Conservation (phyloP, 208 protist genomes). For the Leptomonas pyrrhocoris region DNA sequence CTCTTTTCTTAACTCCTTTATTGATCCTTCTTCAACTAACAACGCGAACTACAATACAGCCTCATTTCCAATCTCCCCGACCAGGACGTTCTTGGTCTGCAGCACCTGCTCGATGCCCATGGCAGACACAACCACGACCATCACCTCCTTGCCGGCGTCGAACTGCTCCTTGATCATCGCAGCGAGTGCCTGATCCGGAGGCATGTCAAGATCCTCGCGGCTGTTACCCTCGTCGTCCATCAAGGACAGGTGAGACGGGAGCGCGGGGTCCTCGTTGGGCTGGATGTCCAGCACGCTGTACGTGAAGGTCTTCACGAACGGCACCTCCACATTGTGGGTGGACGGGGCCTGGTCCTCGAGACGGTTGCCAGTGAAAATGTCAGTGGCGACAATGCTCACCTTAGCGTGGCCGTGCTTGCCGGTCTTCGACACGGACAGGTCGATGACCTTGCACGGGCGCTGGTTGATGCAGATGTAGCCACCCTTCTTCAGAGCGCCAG, state of each 20-base stretch:
- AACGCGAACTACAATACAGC: no score
- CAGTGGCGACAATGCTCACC: constrained; percentile 96
- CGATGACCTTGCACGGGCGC: constrained; percentile 97
- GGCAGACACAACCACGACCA: constrained; percentile 93
- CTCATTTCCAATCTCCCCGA: no score
- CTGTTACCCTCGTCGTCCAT: constrained; percentile 94
- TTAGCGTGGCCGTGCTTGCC: constrained; percentile 99
- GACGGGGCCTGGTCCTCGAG: constrained; percentile 97
- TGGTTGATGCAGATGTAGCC: constrained; percentile 90
- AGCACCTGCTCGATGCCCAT: constrained; percentile 96
- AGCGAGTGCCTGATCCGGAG: constrained; percentile 89
- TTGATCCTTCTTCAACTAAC: no score
- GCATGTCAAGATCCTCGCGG: constrained; percentile 96
- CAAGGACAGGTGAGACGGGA: constrained; percentile 81
- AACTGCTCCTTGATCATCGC: constrained; percentile 92
- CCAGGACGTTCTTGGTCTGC: constrained; percentile 66
- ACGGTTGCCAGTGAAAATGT: constrained; percentile 99
- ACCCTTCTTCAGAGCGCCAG: constrained; percentile 92
- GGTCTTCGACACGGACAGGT: constrained; percentile 98
- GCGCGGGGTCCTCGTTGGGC: constrained; percentile 84
- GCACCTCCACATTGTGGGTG: constrained; percentile 97
- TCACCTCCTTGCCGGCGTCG: constrained; percentile 93
- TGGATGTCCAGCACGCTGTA: constrained; percentile 95
- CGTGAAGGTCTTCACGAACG: constrained; percentile 95
- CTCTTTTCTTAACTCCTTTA: no score